Conservation (phyloP, 108 stramenopile species). For the Nitzschia palea region DNA sequence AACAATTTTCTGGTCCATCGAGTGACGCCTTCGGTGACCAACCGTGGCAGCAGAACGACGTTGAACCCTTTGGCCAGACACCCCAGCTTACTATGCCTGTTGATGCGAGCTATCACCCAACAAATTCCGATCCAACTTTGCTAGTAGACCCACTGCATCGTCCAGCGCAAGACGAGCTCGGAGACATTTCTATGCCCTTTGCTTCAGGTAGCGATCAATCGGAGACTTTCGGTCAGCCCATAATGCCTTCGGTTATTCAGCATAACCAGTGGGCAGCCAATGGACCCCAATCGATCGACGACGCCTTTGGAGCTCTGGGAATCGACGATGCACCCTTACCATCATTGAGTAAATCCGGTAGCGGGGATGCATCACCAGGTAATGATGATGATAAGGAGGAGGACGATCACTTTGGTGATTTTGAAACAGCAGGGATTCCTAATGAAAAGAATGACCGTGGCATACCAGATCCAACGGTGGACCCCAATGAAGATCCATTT, state of each 20-base stretch:
- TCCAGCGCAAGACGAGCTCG: no score
- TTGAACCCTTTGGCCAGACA: no score
- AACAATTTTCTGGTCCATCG: no score
- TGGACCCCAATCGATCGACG: not conserved
- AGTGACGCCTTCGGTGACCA: no score
- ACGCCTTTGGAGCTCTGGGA: constrained; percentile 34
- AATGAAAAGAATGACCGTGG: constrained; percentile 16
- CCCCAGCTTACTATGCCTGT: no score
- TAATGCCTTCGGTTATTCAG: no score
- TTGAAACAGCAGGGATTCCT: constrained; percentile 15
- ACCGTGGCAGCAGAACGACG: no score
- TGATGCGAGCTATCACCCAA: no score
- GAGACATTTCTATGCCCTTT: no score
- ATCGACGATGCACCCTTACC: constrained; percentile 7
- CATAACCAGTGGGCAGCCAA: not conserved
- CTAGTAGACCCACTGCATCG: no score
- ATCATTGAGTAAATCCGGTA: not conserved
- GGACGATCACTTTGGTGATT: constrained; percentile 46
- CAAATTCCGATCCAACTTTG: no score
- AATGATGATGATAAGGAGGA: constrained; percentile 10
- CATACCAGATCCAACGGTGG: not conserved
- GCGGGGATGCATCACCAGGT: not conserved
- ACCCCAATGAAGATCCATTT: not conserved
- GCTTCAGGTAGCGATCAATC: not conserved
- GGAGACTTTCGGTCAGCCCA: not conserved